Evolutionary conservation across 2,329 filamentous ascomycete genomes (phyloP), one percentile per base, ranked within the genome.

Genomic region (Fusarium odoratissimum): DNA sequence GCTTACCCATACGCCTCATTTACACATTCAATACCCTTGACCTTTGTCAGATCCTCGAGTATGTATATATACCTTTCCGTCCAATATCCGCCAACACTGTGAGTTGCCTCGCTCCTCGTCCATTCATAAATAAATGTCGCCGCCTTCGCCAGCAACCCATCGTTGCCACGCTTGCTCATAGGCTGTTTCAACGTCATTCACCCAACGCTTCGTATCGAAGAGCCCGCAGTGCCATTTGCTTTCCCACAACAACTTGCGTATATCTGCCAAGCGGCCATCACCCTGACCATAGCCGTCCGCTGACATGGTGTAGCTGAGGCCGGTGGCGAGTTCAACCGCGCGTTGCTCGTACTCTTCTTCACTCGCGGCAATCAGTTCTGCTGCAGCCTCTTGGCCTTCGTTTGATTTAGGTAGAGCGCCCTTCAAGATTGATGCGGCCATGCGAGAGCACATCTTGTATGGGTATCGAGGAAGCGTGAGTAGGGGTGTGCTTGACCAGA

Each of bases 381-480:
- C 80, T 1, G 92, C 92, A 1, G 92, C 93, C 64, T 84, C 85
- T 11, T 84, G 83, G 6, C 95, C 95, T n/a, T 90, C 89, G 3
- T 85, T 83, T 1, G 85, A 87, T 73, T 91, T 92, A 0, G 96
- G 96, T 7, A 99, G 84, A 1, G 96, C 96, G 21, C 96, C 96
- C 72, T 91, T 93, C 35, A 99, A 87, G 63, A 99, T 98, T 16
- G 94, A 97, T 11, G 96, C 95, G 11, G 95, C 96, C 93, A 99
- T 99, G 60, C 96, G 93, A 46, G 94, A 97, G 82, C 96, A 99
- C 96, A 99, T 99, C 83, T 99, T 99, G 84, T 98, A 98, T 56
- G 93, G 90, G 81, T 98, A 98, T 40, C 96, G 90, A 16, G 96
- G 95, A 35, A 96, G 86, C 0, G 96, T 99, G 33, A 99, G 86